A percentile compares a stretch with the other conserved stretches of the same genome.
These are phyloP conservation scores for Remersonia thermophila DNA, from an alignment of 2,329 filamentous ascomycete genomes.

Conservation along the genomic window DNA sequence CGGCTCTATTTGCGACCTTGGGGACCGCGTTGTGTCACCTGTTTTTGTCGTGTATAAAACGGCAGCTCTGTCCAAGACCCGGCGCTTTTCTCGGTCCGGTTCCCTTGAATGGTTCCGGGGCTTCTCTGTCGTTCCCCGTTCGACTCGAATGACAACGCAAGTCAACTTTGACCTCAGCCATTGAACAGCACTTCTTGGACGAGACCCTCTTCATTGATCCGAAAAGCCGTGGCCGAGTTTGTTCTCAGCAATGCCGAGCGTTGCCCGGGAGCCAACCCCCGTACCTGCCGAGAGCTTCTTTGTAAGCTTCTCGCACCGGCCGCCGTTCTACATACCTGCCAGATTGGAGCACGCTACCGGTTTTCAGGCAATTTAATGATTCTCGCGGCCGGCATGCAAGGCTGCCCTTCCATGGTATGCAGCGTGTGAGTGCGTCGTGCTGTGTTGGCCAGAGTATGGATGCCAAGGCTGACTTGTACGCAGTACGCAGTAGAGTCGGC, in stretches of 20 bases:
- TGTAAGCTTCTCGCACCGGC: neutral
- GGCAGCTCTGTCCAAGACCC: neutral
- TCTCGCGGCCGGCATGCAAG: constrained; percentile 1
- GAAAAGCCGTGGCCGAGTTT: neutral
- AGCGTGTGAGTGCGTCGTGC: no score
- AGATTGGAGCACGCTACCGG: neutral
- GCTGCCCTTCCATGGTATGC: constrained; percentile 1
- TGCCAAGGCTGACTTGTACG: constrained; percentile 3
- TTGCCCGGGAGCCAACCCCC: neutral
- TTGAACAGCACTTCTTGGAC: neutral
- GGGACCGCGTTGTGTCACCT: no score
- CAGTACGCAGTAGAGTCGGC: neutral
- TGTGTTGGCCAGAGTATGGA: no score
- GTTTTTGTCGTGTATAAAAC: constrained; percentile 1
- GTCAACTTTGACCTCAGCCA: no score
- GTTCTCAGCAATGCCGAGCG: neutral
- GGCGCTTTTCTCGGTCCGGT: constrained; percentile 1
- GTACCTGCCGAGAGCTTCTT: neutral
- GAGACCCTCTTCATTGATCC: neutral
- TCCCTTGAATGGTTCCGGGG: neutral
- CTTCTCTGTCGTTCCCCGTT: no score
- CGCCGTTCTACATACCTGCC: neutral
- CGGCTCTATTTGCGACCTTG: neutral
- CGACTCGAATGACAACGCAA: no score
- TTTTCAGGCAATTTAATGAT: neutral